These are phyloP conservation scores for Lachancea quebecensis DNA, from an alignment of 805 yeast genomes.

Conservation along the genomic window DNA sequence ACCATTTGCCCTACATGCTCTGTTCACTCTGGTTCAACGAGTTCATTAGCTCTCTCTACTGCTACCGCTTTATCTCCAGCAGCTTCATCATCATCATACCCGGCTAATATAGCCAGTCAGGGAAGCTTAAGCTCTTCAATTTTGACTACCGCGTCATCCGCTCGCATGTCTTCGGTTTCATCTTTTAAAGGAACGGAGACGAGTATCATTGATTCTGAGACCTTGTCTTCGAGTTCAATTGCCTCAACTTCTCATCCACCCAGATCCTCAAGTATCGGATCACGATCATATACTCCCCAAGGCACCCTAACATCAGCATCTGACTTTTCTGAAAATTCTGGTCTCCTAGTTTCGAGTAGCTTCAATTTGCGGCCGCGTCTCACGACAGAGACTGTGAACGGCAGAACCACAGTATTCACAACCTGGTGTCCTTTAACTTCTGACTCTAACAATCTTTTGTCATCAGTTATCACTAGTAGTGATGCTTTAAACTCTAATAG, in stretches of 20 bases:
- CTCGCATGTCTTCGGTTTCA: no score
- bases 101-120: no score
- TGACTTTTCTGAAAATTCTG: not conserved
- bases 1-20: slow-evolving; percentile 12
- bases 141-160: no score
- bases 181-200: no score
- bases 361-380: slow-evolving; percentile 8
- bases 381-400: slow-evolving; percentile 5
- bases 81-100: not conserved
- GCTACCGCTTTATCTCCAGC: not conserved
- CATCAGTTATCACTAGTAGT: no score
- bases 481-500: no score
- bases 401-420: slow-evolving; percentile 13
- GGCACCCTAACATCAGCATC: no score
- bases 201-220: no score
- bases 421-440: slow-evolving; percentile 14
- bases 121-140: no score
- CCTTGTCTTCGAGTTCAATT: not conserved
- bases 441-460: not conserved
- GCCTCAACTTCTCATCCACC: not conserved
- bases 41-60: not conserved
- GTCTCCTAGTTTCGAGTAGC: slow-evolving; percentile 5
- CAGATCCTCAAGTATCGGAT: not conserved
- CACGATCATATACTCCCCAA: not conserved
- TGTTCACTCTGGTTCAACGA: not conserved